Conservation (phyloP, 2,329 filamentous ascomycete species). For the Endoconidiophora polonica region DNA sequence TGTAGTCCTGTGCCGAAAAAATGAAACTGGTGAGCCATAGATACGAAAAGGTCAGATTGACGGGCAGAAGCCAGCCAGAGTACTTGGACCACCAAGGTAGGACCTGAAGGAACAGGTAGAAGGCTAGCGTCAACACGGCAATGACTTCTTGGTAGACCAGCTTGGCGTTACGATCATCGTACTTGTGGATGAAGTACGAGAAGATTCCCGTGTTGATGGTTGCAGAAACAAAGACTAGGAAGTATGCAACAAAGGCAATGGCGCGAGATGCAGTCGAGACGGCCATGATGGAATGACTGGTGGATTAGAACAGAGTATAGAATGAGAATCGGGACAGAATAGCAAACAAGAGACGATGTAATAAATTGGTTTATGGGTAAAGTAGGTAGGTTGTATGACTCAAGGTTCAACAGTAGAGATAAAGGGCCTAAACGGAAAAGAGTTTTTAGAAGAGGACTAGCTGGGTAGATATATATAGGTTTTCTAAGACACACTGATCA, state of each 20-base stretch:
- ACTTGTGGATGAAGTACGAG: conserved; percentile 15
- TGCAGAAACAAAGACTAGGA: conserved; percentile 16
- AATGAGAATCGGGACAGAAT: neutral
- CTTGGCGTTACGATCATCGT: conserved; percentile 12
- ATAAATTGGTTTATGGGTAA: too few species aligned
- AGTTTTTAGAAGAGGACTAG: neutral
- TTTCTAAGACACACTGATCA: neutral
- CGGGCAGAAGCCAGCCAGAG: conserved; percentile 15
- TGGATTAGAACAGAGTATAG: neutral
- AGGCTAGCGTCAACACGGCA: conserved; percentile 15
- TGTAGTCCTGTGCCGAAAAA: conserved; percentile 17
- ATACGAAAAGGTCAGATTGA: conserved; percentile 17
- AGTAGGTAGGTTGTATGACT: too few species aligned
- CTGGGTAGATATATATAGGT: neutral
- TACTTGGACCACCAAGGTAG: conserved; percentile 15
- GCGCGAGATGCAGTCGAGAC: neutral
- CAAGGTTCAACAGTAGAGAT: neutral
- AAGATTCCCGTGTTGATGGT: conserved; percentile 16
- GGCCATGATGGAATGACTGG: neutral
- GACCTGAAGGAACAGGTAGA: conserved; percentile 15
- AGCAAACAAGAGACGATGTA: neutral
- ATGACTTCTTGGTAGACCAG: conserved; percentile 17
- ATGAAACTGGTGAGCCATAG: conserved; percentile 18
- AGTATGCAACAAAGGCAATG: conserved; percentile 14
- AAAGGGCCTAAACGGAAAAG: neutral